A percentile compares a stretch with the other conserved stretches of the same genome.
These are phyloP conservation scores for Penicillium sp. DNA, from an alignment of 2,329 filamentous ascomycete species.

Conservation along the genomic window DNA sequence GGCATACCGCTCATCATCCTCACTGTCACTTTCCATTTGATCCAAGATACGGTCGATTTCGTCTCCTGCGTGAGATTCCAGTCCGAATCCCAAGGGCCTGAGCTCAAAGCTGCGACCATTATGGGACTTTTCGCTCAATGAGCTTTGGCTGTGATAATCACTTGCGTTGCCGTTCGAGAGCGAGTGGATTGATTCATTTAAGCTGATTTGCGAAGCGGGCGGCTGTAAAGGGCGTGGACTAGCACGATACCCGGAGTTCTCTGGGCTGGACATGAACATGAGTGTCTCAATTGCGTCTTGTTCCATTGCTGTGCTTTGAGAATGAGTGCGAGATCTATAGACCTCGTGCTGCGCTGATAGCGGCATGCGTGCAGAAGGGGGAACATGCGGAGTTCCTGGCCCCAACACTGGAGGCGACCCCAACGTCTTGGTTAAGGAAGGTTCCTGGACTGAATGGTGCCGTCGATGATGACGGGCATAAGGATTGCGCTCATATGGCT, in stretches of 20 bases:
- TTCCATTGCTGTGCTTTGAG: conserved; percentile 49
- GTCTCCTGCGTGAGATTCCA: conserved; percentile 38
- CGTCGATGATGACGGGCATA: conserved; percentile 34
- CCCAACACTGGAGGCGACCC: conserved; percentile 22
- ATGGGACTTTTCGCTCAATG: conserved; percentile 17
- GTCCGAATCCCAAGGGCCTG: conserved; percentile 11
- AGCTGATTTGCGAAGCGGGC: conserved; percentile 23
- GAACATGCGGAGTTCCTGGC: conserved; percentile 34
- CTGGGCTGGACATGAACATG: conserved; percentile 53
- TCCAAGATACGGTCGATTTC: conserved; percentile 44
- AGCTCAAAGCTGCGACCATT: conserved; percentile 7
- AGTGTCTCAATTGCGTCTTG: conserved; percentile 53
- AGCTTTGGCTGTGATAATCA: conserved; percentile 15
- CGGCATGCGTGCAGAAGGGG: conserved; percentile 20
- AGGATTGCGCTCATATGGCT: conserved; percentile 17
- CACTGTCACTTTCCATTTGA: conserved; percentile 42
- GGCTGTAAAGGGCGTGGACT: conserved; percentile 32
- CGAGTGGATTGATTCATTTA: conserved; percentile 26
- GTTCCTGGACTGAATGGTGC: conserved; percentile 35
- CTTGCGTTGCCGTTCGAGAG: conserved; percentile 8
- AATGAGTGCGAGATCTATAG: conserved; percentile 36
- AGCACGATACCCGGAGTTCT: conserved; percentile 46
- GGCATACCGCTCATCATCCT: conserved; percentile 29
- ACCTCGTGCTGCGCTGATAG: conserved; percentile 25
- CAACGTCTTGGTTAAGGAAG: conserved; percentile 19